These are phyloP conservation scores for Coniochaeta hoffmannii DNA, from an alignment of 2,329 filamentous ascomycete genomes.

Conservation along the genomic window DNA sequence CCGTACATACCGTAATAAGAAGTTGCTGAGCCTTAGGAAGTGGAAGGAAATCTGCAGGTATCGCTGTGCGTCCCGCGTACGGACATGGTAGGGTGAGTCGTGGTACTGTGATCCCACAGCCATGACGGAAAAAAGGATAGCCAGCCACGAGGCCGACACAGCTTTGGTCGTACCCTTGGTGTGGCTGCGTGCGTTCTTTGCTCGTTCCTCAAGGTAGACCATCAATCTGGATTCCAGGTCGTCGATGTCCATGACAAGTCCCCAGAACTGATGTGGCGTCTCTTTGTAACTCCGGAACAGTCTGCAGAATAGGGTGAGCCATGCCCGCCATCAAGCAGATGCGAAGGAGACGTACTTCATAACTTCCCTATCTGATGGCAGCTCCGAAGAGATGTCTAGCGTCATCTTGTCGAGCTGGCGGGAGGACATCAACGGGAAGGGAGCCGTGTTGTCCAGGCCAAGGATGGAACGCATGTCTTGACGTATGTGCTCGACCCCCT, in stretches of 20 bases:
- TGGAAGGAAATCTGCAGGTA: conserved; percentile 60
- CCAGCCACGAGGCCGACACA: conserved; percentile 58
- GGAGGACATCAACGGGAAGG: conserved; percentile 60
- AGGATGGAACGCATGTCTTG: conserved; percentile 60
- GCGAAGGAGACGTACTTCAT: conserved; percentile 58
- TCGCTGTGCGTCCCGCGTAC: conserved; percentile 51
- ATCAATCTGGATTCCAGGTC: conserved; percentile 58
- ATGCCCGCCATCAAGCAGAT: too few relatives aligned
- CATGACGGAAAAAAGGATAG: conserved; percentile 57
- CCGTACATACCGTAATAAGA: conserved; percentile 43
- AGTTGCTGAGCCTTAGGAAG: conserved; percentile 56
- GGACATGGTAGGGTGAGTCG: conserved; percentile 54
- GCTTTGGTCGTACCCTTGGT: conserved; percentile 36
- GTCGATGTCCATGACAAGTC: conserved; percentile 58
- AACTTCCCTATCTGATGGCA: conserved; percentile 58
- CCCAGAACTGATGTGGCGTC: conserved; percentile 61
- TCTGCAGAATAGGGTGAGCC: too few relatives aligned
- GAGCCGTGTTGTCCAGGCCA: conserved; percentile 57
- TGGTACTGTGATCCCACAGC: conserved; percentile 61
- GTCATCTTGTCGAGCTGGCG: conserved; percentile 53
- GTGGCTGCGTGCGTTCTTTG: conserved; percentile 42
- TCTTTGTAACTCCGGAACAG: conserved; percentile 61
- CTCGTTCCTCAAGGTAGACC: conserved; percentile 57
- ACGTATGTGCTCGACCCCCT: conserved; percentile 47
- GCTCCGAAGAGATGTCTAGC: conserved; percentile 51